Base-by-base conservation (phyloP, 116 monocot genomes). In the Zostera marina region DNA sequence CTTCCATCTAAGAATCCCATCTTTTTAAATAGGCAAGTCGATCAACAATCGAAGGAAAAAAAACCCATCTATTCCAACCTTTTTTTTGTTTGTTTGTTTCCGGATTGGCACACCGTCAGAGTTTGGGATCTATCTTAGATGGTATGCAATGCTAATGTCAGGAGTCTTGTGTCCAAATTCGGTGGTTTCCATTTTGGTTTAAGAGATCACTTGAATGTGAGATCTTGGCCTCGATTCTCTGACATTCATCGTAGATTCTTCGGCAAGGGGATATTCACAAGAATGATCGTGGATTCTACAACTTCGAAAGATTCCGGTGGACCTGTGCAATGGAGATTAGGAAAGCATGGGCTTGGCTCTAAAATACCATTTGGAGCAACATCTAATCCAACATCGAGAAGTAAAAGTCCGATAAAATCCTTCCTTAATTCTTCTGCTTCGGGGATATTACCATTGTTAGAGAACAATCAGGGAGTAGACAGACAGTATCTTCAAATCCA, bases 281-380 rank as follows among this genome's bases (percentile, higher is more conserved):
- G 44, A 32, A 79, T 87, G 82, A 79, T 82, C 82, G 74, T 79
- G 5, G 79, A 82, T 62, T 69, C 78, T 17, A 72, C 68, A 9
- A 20, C 14, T 24, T 47, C 73, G 6, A 5, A 63, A 15, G 47
- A 55, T 11, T 64, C 66, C 40, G 44, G 63, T 22, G 53, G 68
- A 26, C 94, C 94, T 25, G 44, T 94, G 44, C 63, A 78, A 47
- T 94, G 94, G 94, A 94, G 84, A 73, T 54, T 72, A 41, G 85
- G 82, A 70, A 94, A 82, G 64, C 66, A 65, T 66, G 70, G 22
- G 6, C 23, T 39, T 4, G 41, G 43, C 16, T 11, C 53, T 59
- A 41, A 42, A 16, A 24, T 53, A 9, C 3, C 68, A 63, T 15
- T 24, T 51, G 38, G 44, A 21, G 68, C 54, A 24, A 44, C 58